A percentile compares a stretch with the other conserved stretches of the same genome.
Conservation (phyloP, 78 protist genomes). For the Acrasis kona region DNA sequence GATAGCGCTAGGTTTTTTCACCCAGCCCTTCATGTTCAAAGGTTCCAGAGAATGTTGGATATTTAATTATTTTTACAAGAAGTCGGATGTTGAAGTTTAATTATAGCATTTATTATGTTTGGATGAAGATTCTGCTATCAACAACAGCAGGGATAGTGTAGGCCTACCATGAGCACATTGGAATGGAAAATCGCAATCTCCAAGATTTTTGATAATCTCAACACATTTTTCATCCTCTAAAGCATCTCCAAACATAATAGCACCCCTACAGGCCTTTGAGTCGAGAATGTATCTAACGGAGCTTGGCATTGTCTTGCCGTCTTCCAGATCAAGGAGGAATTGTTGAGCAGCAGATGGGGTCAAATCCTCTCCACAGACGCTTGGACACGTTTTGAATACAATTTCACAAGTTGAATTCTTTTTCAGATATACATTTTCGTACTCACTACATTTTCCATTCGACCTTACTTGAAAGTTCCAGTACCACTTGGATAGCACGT, state of each 20-base stretch:
- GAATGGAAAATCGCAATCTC: slow-evolving; percentile 7
- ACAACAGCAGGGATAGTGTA: slow-evolving; percentile 9
- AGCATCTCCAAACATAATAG: slow-evolving; percentile 27
- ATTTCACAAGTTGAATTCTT: not conserved
- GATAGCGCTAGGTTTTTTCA: too few relatives aligned
- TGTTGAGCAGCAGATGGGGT: not conserved
- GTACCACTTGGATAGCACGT: not conserved
- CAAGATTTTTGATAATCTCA: not conserved
- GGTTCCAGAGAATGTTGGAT: too few relatives aligned
- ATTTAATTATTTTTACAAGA: too few relatives aligned
- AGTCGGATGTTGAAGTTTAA: too few relatives aligned
- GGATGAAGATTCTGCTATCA: not conserved
- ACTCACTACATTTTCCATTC: too few relatives aligned
- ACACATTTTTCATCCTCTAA: not conserved
- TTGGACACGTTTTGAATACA: not conserved
- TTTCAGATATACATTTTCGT: not conserved
- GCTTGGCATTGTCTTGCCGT: not conserved
- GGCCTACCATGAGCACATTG: slow-evolving; percentile 46
- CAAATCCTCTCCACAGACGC: not conserved
- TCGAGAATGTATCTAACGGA: not conserved
- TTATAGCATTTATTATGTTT: too few relatives aligned
- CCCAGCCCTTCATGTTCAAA: too few relatives aligned
- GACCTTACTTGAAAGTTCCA: not conserved
- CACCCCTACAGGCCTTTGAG: slow-evolving; percentile 31
- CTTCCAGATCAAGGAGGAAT: not conserved